Base-by-base conservation (phyloP, 139 green algal species). In the Bryopsis sp. region DNA sequence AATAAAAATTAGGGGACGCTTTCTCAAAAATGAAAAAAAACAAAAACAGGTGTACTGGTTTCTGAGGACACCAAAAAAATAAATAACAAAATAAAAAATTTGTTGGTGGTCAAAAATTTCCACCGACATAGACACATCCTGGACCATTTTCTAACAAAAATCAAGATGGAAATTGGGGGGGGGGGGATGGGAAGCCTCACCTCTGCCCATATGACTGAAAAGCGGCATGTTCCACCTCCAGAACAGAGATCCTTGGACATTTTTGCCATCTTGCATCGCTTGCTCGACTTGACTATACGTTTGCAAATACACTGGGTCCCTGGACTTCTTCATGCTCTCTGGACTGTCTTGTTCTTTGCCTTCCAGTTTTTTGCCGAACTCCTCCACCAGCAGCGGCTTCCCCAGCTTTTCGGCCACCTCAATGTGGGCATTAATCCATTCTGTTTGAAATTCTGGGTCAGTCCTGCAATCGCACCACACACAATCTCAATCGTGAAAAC, bases 351-450 rank as follows among this genome's bases (percentile, higher is more conserved):
- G 46, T 67, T 79, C 74, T 73, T 89, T 86, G 8, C 86, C 80
- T 26, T 54, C 43, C 22, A 78, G 46, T 67, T 79, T 77, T 73
- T 89, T 86, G 8, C 86, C 80, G 70, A 90, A 90, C 79, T 92
- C 86, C 64, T 92, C 86, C 33, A 93, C 64, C 61, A 92, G 60
- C 36, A 92, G 47, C n/a, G 86, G 86, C 78, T 90, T 92, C 43
- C 73, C 36, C 15, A 89, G 63, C 29, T 75, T 71, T 24, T 39
- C 58, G n/a, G 77, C 76, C 5, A 75, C 77, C 1, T 43, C 50
- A 38, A 84, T 78, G 66, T 89, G 83, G 2, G 58, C 54, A 32
- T 73, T 62, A 28, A 88, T 68, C 83, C 83, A 89, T 32, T 61
- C 47, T 39, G 71, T 43, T 36, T 83, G 47, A 70, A 88, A 89